A percentile compares a stretch with the other conserved stretches of the same genome.
Conservation (phyloP, 352 stramenopile species). For the Phytophthora kernoviae region DNA sequence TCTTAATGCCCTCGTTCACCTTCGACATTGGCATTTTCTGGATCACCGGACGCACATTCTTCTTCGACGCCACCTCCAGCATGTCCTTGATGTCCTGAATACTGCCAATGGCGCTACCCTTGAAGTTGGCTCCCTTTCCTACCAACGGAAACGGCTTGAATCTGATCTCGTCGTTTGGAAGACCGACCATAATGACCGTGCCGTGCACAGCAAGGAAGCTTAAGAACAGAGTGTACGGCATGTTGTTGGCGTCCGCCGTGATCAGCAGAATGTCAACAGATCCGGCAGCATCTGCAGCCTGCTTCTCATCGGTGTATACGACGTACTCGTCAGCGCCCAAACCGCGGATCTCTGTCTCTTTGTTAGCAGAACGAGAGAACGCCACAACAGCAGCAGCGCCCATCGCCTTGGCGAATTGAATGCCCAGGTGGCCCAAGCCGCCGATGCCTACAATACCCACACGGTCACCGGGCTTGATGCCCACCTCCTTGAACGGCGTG, state of each 20-base stretch:
- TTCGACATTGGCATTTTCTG: constrained; percentile 59
- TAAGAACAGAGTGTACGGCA: neutral
- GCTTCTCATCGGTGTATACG: constrained; percentile 1
- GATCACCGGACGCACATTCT: constrained; percentile 70
- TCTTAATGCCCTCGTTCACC: constrained; percentile 52
- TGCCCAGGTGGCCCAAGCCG: neutral
- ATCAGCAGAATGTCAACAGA: neutral
- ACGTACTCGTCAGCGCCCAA: neutral
- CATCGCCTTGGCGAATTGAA: constrained; percentile 1
- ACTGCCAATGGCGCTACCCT: constrained; percentile 52
- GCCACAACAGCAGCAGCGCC: neutral
- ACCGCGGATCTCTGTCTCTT: neutral
- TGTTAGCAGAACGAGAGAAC: neutral
- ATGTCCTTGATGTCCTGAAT: constrained; percentile 33
- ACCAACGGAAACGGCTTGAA: constrained; percentile 63
- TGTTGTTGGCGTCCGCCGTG: constrained; percentile 2
- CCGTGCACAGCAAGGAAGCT: constrained; percentile 29
- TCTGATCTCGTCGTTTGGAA: constrained; percentile 64
- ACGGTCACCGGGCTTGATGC: constrained; percentile 1
- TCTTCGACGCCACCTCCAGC: constrained; percentile 67
- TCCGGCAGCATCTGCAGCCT: neutral
- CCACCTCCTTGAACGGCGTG: constrained; percentile 9
- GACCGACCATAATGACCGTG: constrained; percentile 70
- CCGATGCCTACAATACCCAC: neutral
- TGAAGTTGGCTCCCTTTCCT: constrained; percentile 37